Evolutionary conservation across 23 red algal genomes (phyloP).

Genomic region (Chondrus crispus): DNA sequence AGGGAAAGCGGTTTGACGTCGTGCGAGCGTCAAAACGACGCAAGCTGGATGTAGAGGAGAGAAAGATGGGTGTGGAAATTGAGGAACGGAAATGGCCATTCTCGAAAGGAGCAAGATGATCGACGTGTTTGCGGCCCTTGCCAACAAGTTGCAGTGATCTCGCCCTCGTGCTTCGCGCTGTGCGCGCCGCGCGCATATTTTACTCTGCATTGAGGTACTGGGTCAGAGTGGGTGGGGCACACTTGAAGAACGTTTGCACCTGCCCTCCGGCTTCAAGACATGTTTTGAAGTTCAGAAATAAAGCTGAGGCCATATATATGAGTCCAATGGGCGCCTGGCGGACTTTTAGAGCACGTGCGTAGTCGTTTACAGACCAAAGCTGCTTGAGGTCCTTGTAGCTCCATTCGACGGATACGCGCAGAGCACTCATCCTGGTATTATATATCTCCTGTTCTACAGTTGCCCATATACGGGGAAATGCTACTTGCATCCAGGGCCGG

Average conservation of each 20-base stretch:
- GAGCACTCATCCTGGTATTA: not conserved
- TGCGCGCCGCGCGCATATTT: too few relatives aligned
- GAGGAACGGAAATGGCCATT: too few relatives aligned
- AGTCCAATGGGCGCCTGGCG: not conserved
- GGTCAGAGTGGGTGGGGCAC: not conserved
- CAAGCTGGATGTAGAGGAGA: too few relatives aligned
- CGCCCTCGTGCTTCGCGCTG: too few relatives aligned
- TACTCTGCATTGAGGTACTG: not conserved
- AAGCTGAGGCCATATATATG: not conserved
- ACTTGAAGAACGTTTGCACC: not conserved
- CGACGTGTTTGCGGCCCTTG: not conserved
- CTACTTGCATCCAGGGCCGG: conserved; percentile 8
- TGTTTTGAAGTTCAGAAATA: not conserved
- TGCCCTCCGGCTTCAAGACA: not conserved
- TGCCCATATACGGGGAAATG: not conserved
- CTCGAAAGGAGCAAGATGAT: not conserved
- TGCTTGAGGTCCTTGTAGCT: conserved; percentile 2
- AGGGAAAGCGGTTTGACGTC: too few relatives aligned
- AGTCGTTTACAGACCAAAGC: not conserved
- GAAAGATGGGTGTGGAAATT: too few relatives aligned
- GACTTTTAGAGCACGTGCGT: not conserved
- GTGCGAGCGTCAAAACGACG: too few relatives aligned
- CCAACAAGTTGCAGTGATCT: not conserved
- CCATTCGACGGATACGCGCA: not conserved
- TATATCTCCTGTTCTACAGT: not conserved